Conservation (phyloP, 2,329 filamentous ascomycete genomes). For the Verticillium tricorpus region DNA sequence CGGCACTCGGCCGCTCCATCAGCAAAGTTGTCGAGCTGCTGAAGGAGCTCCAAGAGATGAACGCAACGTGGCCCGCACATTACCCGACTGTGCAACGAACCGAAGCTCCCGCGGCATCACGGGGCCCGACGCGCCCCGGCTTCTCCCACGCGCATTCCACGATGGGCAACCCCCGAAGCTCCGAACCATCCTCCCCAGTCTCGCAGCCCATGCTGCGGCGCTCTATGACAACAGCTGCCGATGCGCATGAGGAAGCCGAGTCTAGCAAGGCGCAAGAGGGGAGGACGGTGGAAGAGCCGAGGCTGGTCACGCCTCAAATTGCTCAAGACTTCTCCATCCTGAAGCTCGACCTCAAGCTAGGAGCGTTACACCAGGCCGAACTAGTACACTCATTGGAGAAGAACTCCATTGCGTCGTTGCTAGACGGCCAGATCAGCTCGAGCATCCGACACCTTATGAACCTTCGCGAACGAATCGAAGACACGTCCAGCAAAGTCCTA, state of each 20-base stretch:
- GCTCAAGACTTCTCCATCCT: constrained; percentile 93
- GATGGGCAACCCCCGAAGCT: constrained; percentile 40
- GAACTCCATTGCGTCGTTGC: constrained; percentile 77
- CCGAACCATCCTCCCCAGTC: constrained; percentile 27
- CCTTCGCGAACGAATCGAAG: constrained; percentile 89
- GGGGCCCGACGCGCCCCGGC: constrained; percentile 54
- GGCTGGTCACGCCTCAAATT: constrained; percentile 86
- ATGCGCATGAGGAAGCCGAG: constrained; percentile 50
- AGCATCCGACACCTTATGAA: constrained; percentile 87
- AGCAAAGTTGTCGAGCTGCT: constrained; percentile 80
- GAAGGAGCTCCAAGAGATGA: constrained; percentile 81
- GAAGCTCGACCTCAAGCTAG: constrained; percentile 91
- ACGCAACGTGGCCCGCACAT: constrained; percentile 86
- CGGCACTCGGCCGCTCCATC: constrained; percentile 81
- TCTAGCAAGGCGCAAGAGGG: constrained; percentile 67
- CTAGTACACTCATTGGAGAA: constrained; percentile 94
- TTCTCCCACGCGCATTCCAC: constrained; percentile 61
- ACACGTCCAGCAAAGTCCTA: constrained; percentile 94
- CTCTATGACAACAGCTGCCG: constrained; percentile 63
- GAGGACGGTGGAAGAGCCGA: constrained; percentile 62
- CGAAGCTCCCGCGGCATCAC: constrained; percentile 34
- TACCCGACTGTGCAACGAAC: constrained; percentile 79
- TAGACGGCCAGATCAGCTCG: constrained; percentile 91
- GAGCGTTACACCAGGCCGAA: constrained; percentile 79
- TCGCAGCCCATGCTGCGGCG: constrained; percentile 55